A percentile compares a stretch with the other conserved stretches of the same genome.
Conservation (phyloP, 257 asterid species). For the Solanum clarkiae region DNA sequence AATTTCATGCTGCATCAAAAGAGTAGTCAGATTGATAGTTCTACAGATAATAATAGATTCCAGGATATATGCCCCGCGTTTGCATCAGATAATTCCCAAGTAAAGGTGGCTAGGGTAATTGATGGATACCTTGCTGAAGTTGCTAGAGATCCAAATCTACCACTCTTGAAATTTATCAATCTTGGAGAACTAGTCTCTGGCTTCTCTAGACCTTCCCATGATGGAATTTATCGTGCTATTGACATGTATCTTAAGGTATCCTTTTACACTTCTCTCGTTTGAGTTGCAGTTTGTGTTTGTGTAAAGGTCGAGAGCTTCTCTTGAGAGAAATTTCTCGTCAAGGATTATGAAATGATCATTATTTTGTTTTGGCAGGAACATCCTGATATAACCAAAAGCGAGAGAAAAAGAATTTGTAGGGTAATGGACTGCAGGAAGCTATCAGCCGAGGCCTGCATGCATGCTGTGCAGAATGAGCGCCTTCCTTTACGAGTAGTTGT, state of each 20-base stretch:
- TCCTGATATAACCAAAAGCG: slow-evolving; percentile 53
- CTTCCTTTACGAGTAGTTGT: slow-evolving; percentile 70
- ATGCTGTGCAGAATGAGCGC: slow-evolving; percentile 76
- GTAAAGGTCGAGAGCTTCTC: not conserved
- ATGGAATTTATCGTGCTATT: slow-evolving; percentile 68
- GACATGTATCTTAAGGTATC: slow-evolving; percentile 76
- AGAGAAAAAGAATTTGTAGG: slow-evolving; percentile 56
- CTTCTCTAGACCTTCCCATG: slow-evolving; percentile 56
- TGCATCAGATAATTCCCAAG: slow-evolving; percentile 36
- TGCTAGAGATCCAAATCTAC: slow-evolving; percentile 45
- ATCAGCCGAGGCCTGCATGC: slow-evolving; percentile 60
- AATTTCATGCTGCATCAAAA: slow-evolving; percentile 44
- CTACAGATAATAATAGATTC: slow-evolving; percentile 18
- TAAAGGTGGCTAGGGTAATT: slow-evolving; percentile 51
- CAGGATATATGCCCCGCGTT: slow-evolving; percentile 21
- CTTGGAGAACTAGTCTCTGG: slow-evolving; percentile 49
- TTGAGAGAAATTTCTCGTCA: not conserved
- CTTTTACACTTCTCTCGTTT: not conserved
- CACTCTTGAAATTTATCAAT: slow-evolving; percentile 36
- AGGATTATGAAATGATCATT: not conserved
- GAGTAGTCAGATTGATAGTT: slow-evolving; percentile 7
- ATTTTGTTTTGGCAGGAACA: slow-evolving; percentile 40
- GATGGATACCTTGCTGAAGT: slow-evolving; percentile 78
- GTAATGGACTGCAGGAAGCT: slow-evolving; percentile 71
- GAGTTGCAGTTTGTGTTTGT: not conserved